Conservation (phyloP, 495 filamentous ascomycete genomes). For the Lasiosphaeris hirsuta region DNA sequence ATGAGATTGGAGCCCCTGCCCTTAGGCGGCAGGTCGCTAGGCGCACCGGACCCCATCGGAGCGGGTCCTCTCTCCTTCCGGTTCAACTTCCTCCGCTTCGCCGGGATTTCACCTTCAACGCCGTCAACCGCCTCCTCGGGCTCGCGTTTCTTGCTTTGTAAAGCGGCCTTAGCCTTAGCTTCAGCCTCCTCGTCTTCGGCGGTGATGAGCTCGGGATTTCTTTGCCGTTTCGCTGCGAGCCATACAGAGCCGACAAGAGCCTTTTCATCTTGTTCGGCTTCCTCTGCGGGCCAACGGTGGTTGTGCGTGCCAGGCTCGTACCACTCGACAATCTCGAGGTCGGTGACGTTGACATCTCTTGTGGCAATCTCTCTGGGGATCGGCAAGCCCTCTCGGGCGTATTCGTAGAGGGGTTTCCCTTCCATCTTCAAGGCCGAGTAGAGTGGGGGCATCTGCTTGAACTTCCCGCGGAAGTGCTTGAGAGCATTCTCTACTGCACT, state of each 20-base stretch:
- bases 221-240: slow-evolving; percentile 47
- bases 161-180: slow-evolving; percentile 39
- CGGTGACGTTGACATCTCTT: slow-evolving; percentile 68
- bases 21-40: slow-evolving; percentile 30
- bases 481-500: slow-evolving; percentile 75
- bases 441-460: slow-evolving; percentile 88
- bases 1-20: slow-evolving; percentile 35
- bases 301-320: slow-evolving; percentile 77
- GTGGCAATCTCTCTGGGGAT: slow-evolving; percentile 80
- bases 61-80: slow-evolving; percentile 26
- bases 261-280: slow-evolving; percentile 69
- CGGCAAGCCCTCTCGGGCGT: slow-evolving; percentile 82
- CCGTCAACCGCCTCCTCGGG: slow-evolving; percentile 44
- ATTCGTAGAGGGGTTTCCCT: slow-evolving; percentile 92
- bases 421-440: slow-evolving; percentile 87
- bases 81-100: slow-evolving; percentile 34
- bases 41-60: slow-evolving; percentile 53
- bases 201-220: slow-evolving; percentile 34
- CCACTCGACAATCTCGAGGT: slow-evolving; percentile 82
- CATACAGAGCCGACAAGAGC: slow-evolving; percentile 67
- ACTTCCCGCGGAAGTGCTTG: slow-evolving; percentile 73
- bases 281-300: slow-evolving; percentile 67
- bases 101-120: slow-evolving; percentile 23
- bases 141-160: slow-evolving; percentile 46
- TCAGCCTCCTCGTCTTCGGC: slow-evolving; percentile 47